Percentiles rank a stretch among this genome's conserved stretches.
These are phyloP conservation scores for Colletotrichum cereale DNA, from an alignment of 2,329 filamentous ascomycete genomes.

Conservation along the genomic window DNA sequence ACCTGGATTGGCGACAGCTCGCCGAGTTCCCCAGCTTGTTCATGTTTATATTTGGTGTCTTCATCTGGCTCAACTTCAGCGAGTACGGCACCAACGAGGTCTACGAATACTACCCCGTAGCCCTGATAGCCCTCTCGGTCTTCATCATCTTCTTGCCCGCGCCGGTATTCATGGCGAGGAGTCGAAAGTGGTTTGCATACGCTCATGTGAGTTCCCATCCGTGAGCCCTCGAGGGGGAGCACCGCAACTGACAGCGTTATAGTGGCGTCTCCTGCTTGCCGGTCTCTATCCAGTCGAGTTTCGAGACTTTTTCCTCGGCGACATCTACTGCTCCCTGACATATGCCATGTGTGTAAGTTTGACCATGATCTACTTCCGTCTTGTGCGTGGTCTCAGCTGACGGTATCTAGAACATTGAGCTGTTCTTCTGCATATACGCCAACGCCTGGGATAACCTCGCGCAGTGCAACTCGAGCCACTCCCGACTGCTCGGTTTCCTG, in stretches of 20 bases:
- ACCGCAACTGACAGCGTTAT: conserved; percentile 42
- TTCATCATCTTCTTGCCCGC: conserved; percentile 81
- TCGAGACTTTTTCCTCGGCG: conserved; percentile 95
- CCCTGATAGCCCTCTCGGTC: conserved; percentile 78
- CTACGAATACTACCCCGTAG: conserved; percentile 88
- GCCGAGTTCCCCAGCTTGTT: conserved; percentile 90
- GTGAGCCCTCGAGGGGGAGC: not conserved
- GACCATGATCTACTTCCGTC: accelerated
- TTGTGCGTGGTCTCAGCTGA: not conserved
- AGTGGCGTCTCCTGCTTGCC: conserved; percentile 88
- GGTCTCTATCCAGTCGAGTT: conserved; percentile 96
- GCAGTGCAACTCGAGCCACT: conserved; percentile 88
- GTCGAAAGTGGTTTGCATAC: conserved; percentile 87
- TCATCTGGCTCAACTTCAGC: conserved; percentile 91
- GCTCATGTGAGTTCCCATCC: conserved; percentile 79
- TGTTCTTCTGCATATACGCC: conserved; percentile 97
- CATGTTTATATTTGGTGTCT: conserved; percentile 80
- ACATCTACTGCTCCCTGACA: conserved; percentile 96
- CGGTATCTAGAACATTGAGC: conserved; percentile 79
- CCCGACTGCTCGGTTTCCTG: conserved; percentile 87
- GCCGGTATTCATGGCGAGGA: conserved; percentile 79
- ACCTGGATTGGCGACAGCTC: conserved; percentile 90
- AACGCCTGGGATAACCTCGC: conserved; percentile 78
- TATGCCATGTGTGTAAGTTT: conserved; percentile 85
- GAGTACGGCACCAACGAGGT: conserved; percentile 73